Base-by-base conservation (phyloP, 2,329 filamentous ascomycete genomes). In the Curvularia verruculosa region DNA sequence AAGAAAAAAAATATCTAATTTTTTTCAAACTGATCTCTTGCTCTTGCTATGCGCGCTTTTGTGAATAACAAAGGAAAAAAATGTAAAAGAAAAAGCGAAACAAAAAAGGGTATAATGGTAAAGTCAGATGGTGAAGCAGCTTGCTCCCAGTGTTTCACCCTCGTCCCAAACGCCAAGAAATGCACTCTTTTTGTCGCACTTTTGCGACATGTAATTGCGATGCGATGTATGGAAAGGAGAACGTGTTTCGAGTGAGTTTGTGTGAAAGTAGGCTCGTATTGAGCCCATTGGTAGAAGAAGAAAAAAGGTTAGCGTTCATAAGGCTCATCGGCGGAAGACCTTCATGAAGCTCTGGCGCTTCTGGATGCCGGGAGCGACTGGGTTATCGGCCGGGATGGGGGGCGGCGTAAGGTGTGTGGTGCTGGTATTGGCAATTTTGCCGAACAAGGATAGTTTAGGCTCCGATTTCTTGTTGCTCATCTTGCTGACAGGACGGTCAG, bases 281-380 rank as follows among this genome's bases (percentile, higher is more conserved):
- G 15, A n/a, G 31, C 31, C 13, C 31, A 12, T 13, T 12, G 13
- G 15, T n/a, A 36, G 10, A 36, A n/a, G 31, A 36, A 36, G 7
- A 46, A 18, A 21, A 21, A 21, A 13, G 13, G 21, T n/a, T 26
- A 48, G 18, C 28, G 15, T 18, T 46, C 23, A 31, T 31, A 13
- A 9, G 26, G 47, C 28, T 64, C 37, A 68, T 58, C 73, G 69
- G 51, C 74, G 75, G 63, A 82, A 82, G 29, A 80, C 78, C 21
- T 72, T 70, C 54, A 80, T 63, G 56, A 82, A 77, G 58, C 79
- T 81, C 70, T 81, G 82, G 55, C 80, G 73, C 70, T 81, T 82
- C 50, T 75, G 72, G 43, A 80, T 69, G 54, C 72, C 76, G n/a
- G 73, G 67, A n/a, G 64, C 65, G 12, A 67, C 55, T 23, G 60